Conservation (phyloP, 768 basidiomycete genomes). For the Termitomyces sp. region DNA sequence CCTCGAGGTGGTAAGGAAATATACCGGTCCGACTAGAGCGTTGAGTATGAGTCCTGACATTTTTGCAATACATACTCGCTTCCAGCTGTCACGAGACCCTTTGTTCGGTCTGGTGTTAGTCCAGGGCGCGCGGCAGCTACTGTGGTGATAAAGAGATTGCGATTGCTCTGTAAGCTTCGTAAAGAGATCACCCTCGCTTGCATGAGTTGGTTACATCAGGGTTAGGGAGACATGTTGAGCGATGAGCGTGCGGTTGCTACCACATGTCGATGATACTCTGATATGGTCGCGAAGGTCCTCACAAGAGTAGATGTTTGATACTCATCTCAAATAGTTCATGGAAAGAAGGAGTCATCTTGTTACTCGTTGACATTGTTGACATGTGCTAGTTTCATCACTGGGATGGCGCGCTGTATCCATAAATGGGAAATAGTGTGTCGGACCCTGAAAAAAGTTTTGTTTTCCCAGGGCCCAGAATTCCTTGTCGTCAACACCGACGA, state of each 20-base stretch:
- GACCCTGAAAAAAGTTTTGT: slow-evolving; percentile 24
- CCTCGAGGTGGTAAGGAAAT: slow-evolving; percentile 13
- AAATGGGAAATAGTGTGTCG: slow-evolving; percentile 9
- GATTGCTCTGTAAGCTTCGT: neutral
- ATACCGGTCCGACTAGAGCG: neutral
- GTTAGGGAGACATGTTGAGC: neutral
- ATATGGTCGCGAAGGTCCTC: neutral
- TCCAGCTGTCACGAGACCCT: neutral
- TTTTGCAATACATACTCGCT: neutral
- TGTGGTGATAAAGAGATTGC: neutral
- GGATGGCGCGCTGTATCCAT: slow-evolving; percentile 1
- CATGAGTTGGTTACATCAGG: neutral
- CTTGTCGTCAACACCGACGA: slow-evolving; percentile 29
- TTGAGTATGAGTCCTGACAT: neutral
- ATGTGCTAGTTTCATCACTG: neutral
- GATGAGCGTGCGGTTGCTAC: neutral
- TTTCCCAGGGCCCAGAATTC: slow-evolving; percentile 11
- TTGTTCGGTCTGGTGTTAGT: neutral
- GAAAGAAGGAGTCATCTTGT: neutral
- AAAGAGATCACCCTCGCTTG: neutral
- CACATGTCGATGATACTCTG: neutral
- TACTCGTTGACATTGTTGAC: neutral
- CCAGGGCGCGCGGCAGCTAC: neutral
- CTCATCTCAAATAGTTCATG: too few species aligned
- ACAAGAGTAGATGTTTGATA: neutral